A percentile compares a stretch with the other conserved stretches of the same genome.
phyloP scores from a whole-genome alignment of 805 yeast species.

The Candida rishiriensis region DNA sequence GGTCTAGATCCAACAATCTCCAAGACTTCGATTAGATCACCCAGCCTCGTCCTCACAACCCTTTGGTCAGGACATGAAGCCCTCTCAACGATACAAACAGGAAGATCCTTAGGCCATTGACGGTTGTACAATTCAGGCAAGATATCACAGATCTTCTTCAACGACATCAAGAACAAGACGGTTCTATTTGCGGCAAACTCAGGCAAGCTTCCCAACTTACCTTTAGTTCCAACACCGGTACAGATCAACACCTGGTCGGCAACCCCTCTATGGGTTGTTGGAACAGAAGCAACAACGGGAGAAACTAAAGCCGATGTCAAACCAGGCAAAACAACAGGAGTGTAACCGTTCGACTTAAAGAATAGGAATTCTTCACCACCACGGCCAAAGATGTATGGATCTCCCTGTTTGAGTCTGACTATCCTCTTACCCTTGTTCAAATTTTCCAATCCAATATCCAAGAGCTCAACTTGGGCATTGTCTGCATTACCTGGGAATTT shows the following conservation, averaged over 20 bases:
- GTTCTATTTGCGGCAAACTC: conserved; percentile 70
- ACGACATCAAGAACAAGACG: conserved; percentile 83
- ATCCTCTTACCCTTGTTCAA: conserved; percentile 66
- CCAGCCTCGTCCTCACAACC: conserved; percentile 67
- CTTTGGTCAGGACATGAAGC: conserved; percentile 94
- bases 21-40: conserved; percentile 65
- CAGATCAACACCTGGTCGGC: conserved; percentile 91
- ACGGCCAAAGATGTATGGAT: conserved; percentile 93
- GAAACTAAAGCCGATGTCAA: conserved; percentile 87
- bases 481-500: conserved; percentile 98
- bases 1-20: conserved; percentile 82
- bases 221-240: conserved; percentile 92
- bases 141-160: conserved; percentile 67
- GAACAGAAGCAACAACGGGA: conserved; percentile 74
- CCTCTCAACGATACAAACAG: conserved; percentile 84
- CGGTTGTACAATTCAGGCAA: conserved; percentile 41
- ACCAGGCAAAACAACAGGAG: conserved; percentile 79
- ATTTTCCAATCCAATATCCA: conserved; percentile 65
- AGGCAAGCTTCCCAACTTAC: conserved; percentile 75
- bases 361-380: conserved; percentile 88
- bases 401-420: conserved; percentile 92
- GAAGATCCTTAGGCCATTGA: conserved; percentile 66
- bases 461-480: conserved; percentile 80
- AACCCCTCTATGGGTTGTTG: conserved; percentile 88
- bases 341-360: conserved; percentile 63